These are phyloP conservation scores for Solanum dulcamara DNA, from an alignment of 257 asterid genomes.

Conservation along the genomic window DNA sequence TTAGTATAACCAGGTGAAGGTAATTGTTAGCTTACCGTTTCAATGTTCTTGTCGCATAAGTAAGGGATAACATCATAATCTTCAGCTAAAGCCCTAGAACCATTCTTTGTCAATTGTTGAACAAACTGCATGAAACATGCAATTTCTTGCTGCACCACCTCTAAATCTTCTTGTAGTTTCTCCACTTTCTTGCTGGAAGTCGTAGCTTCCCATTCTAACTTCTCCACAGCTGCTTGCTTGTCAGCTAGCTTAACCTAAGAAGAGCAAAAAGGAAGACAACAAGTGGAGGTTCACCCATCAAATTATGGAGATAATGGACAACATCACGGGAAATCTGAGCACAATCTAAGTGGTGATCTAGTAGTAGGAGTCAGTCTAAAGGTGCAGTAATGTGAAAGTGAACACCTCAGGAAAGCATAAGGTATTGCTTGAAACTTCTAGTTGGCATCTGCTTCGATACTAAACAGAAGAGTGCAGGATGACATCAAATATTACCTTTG, in stretches of 20 bases:
- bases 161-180: conserved; percentile 66
- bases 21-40: conserved; percentile 28
- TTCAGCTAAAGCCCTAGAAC: conserved; percentile 14
- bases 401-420: background rate
- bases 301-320: background rate
- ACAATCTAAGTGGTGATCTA: background rate
- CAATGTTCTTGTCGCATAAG: conserved; percentile 24
- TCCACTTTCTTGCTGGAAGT: conserved; percentile 63
- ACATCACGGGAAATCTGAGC: background rate
- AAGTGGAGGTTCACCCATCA: background rate
- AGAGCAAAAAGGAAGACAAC: background rate
- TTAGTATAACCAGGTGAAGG: background rate
- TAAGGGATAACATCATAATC: conserved; percentile 36
- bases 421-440: background rate
- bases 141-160: conserved; percentile 48
- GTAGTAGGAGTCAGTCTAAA: background rate
- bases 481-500: conserved; percentile 40
- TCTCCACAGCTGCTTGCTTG: conserved; percentile 95
- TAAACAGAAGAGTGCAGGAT: background rate
- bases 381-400: background rate
- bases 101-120: conserved; percentile 49
- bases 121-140: conserved; percentile 51
- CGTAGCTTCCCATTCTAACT: conserved; percentile 79
- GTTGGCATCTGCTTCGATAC: background rate
- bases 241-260: conserved; percentile 82